A percentile compares a stretch with the other conserved stretches of the same genome.
These are phyloP conservation scores for Saxophila tyrrhenica DNA, from an alignment of 495 filamentous ascomycete species.

Conservation along the genomic window DNA sequence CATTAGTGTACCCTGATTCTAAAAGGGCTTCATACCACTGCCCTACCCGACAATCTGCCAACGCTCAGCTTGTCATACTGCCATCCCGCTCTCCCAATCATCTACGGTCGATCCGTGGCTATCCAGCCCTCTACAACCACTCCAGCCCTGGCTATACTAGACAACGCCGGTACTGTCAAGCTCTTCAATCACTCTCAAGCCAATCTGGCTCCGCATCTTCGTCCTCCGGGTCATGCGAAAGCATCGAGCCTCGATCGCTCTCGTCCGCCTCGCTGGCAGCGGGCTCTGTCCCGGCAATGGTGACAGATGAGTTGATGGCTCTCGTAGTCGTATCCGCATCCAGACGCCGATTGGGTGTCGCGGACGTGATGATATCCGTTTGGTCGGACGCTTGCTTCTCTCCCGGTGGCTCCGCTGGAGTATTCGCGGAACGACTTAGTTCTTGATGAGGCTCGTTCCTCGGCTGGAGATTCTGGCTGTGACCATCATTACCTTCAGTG, in stretches of 20 bases:
- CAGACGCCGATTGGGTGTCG: background rate
- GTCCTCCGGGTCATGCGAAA: conserved; percentile 56
- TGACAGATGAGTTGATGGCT: background rate
- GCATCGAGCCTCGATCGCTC: conserved; percentile 22
- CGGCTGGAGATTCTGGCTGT: background rate
- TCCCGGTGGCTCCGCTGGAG: background rate
- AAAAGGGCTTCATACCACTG: too few species aligned
- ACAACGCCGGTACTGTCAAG: too few species aligned
- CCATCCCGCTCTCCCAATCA: too few species aligned
- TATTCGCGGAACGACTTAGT: background rate
- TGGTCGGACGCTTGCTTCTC: background rate
- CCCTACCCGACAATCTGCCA: too few species aligned
- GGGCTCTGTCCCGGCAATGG: background rate
- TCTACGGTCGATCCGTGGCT: too few species aligned
- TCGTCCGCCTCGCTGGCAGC: background rate
- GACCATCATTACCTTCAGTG: background rate
- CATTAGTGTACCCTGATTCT: too few species aligned
- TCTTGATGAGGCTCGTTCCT: background rate
- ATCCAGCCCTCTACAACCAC: too few species aligned
- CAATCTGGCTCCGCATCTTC: conserved; percentile 59
- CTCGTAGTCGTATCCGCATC: background rate
- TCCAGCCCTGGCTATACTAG: too few species aligned
- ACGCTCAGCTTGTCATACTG: too few species aligned
- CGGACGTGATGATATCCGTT: background rate
- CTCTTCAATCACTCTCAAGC: conserved; percentile 32